Evolutionary conservation across 164 flowering plant species (phyloP).

Genomic region (Aristolochia contorta): DNA sequence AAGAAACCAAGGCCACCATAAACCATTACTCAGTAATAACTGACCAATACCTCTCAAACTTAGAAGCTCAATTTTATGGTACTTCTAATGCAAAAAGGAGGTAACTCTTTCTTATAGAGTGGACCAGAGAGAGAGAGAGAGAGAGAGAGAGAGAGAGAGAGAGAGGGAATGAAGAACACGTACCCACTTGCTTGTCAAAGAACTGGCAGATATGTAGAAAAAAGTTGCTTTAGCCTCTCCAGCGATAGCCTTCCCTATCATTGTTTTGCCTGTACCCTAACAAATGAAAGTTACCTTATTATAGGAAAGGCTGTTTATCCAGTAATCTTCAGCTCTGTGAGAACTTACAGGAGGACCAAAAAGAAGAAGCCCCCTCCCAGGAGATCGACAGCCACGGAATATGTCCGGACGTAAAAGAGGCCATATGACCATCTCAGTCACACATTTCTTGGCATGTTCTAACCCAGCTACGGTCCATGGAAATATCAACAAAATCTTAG

Average conservation of each 20-base stretch:
- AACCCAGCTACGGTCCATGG: constrained; percentile 61
- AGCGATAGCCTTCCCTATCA: constrained; percentile 99
- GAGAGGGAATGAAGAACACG: constrained; percentile 13
- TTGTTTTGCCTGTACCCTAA: constrained; percentile 99
- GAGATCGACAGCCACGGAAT: constrained; percentile 97
- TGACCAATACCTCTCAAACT: no score
- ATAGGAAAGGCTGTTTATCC: neutral
- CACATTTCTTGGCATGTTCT: constrained; percentile 99
- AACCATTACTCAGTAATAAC: no score
- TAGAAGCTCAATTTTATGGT: no score
- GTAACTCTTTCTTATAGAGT: neutral
- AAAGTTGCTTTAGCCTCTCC: constrained; percentile 99
- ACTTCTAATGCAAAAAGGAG: no score
- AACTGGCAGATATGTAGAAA: constrained; percentile 98
- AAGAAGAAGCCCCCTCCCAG: constrained; percentile 96
- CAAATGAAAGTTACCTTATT: constrained; percentile 4
- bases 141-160: neutral
- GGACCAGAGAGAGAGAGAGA: neutral
- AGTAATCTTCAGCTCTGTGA: constrained; percentile 3
- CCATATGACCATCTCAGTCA: constrained; percentile 99
- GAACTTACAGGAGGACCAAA: constrained; percentile 96
- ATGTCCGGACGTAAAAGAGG: constrained; percentile 96
- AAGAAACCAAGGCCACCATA: no score
- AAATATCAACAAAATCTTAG: neutral
- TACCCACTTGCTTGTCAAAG: constrained; percentile 99